Evolutionary conservation across 257 asterid species (phyloP).

Genomic region (Solanum piurae): DNA sequence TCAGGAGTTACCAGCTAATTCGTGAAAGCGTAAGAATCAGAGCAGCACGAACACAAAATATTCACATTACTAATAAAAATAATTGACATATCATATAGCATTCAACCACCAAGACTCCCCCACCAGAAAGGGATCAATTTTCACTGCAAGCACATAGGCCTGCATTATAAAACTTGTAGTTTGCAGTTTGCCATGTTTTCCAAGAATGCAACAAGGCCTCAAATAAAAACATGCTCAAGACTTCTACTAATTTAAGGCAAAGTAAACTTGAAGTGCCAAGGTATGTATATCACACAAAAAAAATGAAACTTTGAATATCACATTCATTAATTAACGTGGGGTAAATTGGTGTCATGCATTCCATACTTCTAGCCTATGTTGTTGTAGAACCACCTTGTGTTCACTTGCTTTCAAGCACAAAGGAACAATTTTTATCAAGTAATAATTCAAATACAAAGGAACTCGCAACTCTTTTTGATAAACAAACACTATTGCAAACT

Average conservation of each 20-base stretch:
- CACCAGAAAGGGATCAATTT: not conserved
- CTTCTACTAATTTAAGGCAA: not conserved
- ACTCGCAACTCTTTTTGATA: not conserved
- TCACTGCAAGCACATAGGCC: not conserved
- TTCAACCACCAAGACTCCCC: not conserved
- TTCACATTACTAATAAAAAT: not conserved
- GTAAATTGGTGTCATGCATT: not conserved
- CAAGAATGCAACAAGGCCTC: not conserved
- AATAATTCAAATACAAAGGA: not conserved
- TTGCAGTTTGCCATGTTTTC: not conserved
- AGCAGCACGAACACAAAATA: not conserved
- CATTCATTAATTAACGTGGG: not conserved
- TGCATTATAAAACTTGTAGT: not conserved
- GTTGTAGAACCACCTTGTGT: not conserved
- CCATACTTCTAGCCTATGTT: not conserved
- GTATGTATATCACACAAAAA: not conserved
- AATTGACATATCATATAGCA: not conserved
- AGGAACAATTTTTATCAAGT: not conserved
- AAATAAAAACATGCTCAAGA: not conserved
- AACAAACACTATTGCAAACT: not conserved
- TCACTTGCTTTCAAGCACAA: not conserved
- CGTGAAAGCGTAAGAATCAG: not conserved
- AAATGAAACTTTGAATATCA: not conserved
- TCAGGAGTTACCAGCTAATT: not conserved
- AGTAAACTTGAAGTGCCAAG: not conserved